These are phyloP conservation scores for Trichoderma virens DNA, from an alignment of 495 filamentous ascomycete genomes.

Conservation along the genomic window DNA sequence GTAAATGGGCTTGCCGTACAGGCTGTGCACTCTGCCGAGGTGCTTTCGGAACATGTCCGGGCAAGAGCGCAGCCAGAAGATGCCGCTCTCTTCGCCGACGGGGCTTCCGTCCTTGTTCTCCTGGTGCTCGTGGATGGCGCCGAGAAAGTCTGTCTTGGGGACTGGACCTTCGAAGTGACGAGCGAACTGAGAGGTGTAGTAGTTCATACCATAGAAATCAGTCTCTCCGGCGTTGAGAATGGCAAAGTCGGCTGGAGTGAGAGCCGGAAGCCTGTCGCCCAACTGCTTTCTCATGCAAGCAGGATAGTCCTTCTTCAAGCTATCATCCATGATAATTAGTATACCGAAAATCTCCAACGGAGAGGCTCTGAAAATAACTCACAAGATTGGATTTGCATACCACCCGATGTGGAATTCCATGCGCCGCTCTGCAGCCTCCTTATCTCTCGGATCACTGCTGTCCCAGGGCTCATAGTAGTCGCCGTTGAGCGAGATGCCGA, in stretches of 20 bases:
- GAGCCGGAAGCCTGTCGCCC: conserved; percentile 38
- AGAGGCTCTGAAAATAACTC: conserved; percentile 23
- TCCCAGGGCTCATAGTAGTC: conserved; percentile 53
- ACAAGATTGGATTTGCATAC: conserved; percentile 42
- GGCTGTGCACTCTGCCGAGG: conserved; percentile 34
- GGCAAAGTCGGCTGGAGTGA: conserved; percentile 32
- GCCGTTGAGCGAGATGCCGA: conserved; percentile 51
- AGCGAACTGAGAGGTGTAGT: conserved; percentile 42
- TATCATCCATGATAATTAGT: conserved; percentile 5
- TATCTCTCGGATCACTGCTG: conserved; percentile 39
- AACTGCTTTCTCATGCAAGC: conserved; percentile 40
- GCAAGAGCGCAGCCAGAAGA: conserved; percentile 35
- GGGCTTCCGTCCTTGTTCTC: conserved; percentile 38
- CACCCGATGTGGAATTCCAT: conserved; percentile 51
- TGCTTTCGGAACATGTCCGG: conserved; percentile 38
- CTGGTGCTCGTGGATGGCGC: conserved; percentile 36
- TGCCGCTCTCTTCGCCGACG: conserved; percentile 41
- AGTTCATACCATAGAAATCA: conserved; percentile 48
- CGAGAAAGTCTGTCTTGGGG: conserved; percentile 38
- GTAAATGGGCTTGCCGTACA: conserved; percentile 40
- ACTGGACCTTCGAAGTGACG: conserved; percentile 30
- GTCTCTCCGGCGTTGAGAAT: conserved; percentile 36
- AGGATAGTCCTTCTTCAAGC: conserved; percentile 34
- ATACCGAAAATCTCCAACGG: too few relatives aligned
- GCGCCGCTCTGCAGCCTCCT: conserved; percentile 44